phyloP scores from a whole-genome alignment of 179 eudicot species.

The Carnegiea gigantea region DNA sequence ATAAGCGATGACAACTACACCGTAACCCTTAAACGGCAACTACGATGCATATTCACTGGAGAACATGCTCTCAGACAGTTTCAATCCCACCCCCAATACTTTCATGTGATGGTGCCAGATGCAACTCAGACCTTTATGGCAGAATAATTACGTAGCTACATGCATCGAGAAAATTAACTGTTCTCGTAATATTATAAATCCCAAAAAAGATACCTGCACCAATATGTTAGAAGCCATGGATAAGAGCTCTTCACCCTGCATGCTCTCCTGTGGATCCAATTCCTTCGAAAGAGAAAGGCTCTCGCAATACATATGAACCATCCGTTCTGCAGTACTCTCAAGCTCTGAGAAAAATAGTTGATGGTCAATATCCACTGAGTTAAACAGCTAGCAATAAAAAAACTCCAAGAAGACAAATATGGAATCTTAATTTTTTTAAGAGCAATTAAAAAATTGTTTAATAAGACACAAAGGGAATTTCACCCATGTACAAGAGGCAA shows the following conservation, averaged over 20 bases:
- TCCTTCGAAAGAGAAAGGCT: conserved; percentile 88
- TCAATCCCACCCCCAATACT: background rate
- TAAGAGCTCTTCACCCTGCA: conserved; percentile 94
- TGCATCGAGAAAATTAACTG: background rate
- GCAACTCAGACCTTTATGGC: background rate
- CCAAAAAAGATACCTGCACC: conserved; percentile 63
- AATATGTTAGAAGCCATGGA: conserved; percentile 67
- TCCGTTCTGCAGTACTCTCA: conserved; percentile 53
- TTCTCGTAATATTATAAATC: background rate
- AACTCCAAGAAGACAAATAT: conserved; percentile 2
- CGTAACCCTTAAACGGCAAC: background rate
- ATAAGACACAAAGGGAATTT: too few relatives aligned
- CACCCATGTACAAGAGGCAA: too few relatives aligned
- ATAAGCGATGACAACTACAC: background rate
- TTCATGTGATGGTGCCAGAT: background rate
- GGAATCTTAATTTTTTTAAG: background rate
- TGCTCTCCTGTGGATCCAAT: conserved; percentile 87
- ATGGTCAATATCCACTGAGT: background rate
- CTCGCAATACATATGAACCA: conserved; percentile 64
- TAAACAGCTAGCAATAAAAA: conserved; percentile 11
- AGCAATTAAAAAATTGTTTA: too few relatives aligned
- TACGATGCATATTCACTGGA: background rate
- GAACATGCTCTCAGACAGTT: background rate
- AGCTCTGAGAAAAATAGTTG: conserved; percentile 48
- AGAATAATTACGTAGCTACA: background rate